A percentile compares a stretch with the other conserved stretches of the same genome.
Conservation (phyloP, 106 monocot species). For the Xerophyta viscosa region DNA sequence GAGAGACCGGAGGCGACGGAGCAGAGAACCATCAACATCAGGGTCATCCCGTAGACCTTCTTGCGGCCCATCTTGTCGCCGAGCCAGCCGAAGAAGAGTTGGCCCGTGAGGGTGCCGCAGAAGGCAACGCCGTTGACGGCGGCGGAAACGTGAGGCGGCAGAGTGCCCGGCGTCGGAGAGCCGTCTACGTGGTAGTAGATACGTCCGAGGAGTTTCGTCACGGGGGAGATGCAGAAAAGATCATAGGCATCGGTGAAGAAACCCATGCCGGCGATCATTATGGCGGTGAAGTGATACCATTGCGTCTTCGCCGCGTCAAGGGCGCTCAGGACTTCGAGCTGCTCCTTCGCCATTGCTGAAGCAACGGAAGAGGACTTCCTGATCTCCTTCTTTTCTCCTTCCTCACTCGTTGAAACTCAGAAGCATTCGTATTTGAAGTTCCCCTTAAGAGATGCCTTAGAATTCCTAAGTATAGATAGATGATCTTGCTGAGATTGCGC, state of each 20-base stretch:
- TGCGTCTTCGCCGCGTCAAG: slow-evolving; percentile 84
- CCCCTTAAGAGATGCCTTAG: too few relatives aligned
- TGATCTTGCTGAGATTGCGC: too few relatives aligned
- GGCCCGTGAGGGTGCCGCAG: slow-evolving; percentile 32
- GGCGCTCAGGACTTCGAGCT: slow-evolving; percentile 27
- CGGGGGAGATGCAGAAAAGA: slow-evolving; percentile 87
- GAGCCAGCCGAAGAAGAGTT: slow-evolving; percentile 48
- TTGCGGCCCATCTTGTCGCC: slow-evolving; percentile 42
- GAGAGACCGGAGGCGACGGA: slow-evolving; percentile 30
- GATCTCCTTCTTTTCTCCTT: too few relatives aligned
- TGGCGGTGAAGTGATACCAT: slow-evolving; percentile 77
- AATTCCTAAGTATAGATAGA: too few relatives aligned
- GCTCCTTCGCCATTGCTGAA: slow-evolving; percentile 10
- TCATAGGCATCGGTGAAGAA: slow-evolving; percentile 99
- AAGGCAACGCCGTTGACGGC: slow-evolving; percentile 41
- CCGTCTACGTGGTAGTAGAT: slow-evolving; percentile 43
- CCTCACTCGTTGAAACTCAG: too few relatives aligned
- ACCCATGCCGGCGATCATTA: slow-evolving; percentile 86
- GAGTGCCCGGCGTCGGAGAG: slow-evolving; percentile 17
- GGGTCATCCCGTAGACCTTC: slow-evolving; percentile 37
- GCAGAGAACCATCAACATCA: slow-evolving; percentile 26
- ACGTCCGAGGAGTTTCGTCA: slow-evolving; percentile 87
- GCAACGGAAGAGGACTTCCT: too few relatives aligned
- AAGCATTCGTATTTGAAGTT: too few relatives aligned
- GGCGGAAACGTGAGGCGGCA: slow-evolving; percentile 28